These are phyloP conservation scores for Hortiboletus campestris DNA, from an alignment of 768 basidiomycete genomes.

Conservation along the genomic window DNA sequence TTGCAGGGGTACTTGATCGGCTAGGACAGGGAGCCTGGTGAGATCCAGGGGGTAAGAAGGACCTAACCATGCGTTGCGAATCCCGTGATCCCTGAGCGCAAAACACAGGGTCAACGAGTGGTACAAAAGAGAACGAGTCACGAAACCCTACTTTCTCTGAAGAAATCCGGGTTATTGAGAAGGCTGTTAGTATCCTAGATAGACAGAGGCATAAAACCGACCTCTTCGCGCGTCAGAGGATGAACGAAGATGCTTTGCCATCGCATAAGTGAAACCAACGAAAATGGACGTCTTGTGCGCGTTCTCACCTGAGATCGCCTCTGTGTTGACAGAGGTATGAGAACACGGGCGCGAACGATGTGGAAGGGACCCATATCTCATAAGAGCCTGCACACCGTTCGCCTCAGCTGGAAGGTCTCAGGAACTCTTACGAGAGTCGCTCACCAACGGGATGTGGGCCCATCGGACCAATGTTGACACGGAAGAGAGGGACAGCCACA, in stretches of 20 bases:
- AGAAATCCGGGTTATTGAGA: not conserved
- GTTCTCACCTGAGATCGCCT: conserved; percentile 59
- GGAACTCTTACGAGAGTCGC: conserved; percentile 18
- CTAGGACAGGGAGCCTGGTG: conserved; percentile 48
- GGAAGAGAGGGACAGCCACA: conserved; percentile 72
- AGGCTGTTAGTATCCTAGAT: not conserved
- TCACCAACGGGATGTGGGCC: conserved; percentile 77
- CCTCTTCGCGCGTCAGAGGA: conserved; percentile 70
- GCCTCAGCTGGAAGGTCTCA: not conserved
- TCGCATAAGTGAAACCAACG: not conserved
- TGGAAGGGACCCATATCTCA: conserved; percentile 76
- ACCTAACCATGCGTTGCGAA: conserved; percentile 73
- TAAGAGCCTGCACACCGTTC: conserved; percentile 57
- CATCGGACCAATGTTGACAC: conserved; percentile 65
- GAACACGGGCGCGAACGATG: conserved; percentile 73
- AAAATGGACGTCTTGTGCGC: not conserved
- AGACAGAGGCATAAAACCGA: conserved; percentile 30
- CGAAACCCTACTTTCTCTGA: conserved; percentile 48
- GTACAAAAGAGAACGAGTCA: too few relatives aligned
- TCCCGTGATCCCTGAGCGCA: conserved; percentile 59
- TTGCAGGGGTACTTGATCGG: conserved; percentile 59
- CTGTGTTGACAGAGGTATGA: conserved; percentile 71
- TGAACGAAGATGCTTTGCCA: conserved; percentile 67
- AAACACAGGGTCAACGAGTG: not conserved
- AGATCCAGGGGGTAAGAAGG: conserved; percentile 68